phyloP scores from a whole-genome alignment of 108 stramenopile genomes.

The Nitzschia palea region DNA sequence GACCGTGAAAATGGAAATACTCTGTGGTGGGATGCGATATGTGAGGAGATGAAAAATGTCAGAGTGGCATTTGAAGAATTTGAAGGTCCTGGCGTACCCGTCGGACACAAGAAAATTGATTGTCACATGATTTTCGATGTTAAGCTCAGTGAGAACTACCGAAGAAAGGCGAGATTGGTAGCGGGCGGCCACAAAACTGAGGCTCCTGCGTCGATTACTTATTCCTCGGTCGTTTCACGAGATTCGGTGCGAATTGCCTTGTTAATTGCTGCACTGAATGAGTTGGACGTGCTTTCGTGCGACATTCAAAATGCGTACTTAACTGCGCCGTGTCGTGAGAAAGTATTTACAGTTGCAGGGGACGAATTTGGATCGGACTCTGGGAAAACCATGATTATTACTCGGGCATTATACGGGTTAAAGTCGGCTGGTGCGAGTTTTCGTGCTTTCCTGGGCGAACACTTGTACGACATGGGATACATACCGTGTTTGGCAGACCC shows the following conservation, averaged over 20 bases:
- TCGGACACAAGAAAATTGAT: conserved; percentile 24
- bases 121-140: conserved; percentile 37
- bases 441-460: conserved; percentile 13
- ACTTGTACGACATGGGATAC: too few relatives aligned
- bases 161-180: conserved; percentile 26
- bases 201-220: conserved; percentile 32
- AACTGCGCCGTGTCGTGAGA: conserved; percentile 23
- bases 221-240: conserved; percentile 35
- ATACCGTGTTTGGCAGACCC: conserved; percentile 27
- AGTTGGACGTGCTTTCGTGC: conserved; percentile 18
- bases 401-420: conserved; percentile 46
- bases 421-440: conserved; percentile 16
- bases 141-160: neutral
- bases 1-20: conserved; percentile 38
- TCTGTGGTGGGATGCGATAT: conserved; percentile 43
- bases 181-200: conserved; percentile 42
- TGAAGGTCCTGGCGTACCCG: conserved; percentile 18
- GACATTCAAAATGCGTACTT: conserved; percentile 51
- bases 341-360: conserved; percentile 16
- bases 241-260: conserved; percentile 48
- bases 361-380: conserved; percentile 22
- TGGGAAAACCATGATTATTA: conserved; percentile 31
- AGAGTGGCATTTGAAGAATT: conserved; percentile 37
- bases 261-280: conserved; percentile 37
- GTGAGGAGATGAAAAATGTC: conserved; percentile 51